phyloP scores from a whole-genome alignment of 1,139 yeast species.

The Yamadazyma siamensis region DNA sequence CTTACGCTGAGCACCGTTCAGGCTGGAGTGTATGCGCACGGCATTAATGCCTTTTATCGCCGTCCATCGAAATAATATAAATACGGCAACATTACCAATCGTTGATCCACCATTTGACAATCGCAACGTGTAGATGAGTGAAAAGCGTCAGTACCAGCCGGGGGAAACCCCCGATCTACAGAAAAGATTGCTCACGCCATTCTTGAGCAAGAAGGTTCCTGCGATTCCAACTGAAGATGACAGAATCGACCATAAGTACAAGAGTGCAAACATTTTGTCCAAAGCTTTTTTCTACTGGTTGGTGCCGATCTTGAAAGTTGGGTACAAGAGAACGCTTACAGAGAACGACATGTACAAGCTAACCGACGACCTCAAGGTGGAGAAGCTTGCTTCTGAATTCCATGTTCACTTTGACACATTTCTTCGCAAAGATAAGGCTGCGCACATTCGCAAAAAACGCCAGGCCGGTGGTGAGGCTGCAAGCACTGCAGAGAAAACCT shows the following conservation, averaged over 20 bases:
- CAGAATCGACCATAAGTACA: slow-evolving; percentile 39
- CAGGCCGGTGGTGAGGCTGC: slow-evolving; percentile 16
- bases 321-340: slow-evolving; percentile 65
- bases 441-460: slow-evolving; percentile 17
- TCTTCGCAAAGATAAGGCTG: slow-evolving; percentile 21
- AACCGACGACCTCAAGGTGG: slow-evolving; percentile 53
- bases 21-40: too few relatives aligned
- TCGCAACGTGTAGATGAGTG: too few relatives aligned
- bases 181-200: slow-evolving; percentile 12
- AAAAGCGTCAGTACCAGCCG: too few relatives aligned
- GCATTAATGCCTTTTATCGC: too few relatives aligned
- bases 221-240: slow-evolving; percentile 54
- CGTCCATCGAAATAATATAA: too few relatives aligned
- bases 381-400: slow-evolving; percentile 33
- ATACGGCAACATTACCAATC: too few relatives aligned
- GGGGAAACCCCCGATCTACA: too few relatives aligned
- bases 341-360: slow-evolving; percentile 61
- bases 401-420: slow-evolving; percentile 33
- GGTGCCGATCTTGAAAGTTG: slow-evolving; percentile 53
- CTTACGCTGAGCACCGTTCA: too few relatives aligned
- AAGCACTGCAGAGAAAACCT: slow-evolving; percentile 4
- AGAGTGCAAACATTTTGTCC: slow-evolving; percentile 26
- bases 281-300: slow-evolving; percentile 56
- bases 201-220: slow-evolving; percentile 34
- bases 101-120: too few relatives aligned